Evolutionary conservation across 2,329 filamentous ascomycete genomes (phyloP).

Genomic region (Gliomastix tumulicola): DNA sequence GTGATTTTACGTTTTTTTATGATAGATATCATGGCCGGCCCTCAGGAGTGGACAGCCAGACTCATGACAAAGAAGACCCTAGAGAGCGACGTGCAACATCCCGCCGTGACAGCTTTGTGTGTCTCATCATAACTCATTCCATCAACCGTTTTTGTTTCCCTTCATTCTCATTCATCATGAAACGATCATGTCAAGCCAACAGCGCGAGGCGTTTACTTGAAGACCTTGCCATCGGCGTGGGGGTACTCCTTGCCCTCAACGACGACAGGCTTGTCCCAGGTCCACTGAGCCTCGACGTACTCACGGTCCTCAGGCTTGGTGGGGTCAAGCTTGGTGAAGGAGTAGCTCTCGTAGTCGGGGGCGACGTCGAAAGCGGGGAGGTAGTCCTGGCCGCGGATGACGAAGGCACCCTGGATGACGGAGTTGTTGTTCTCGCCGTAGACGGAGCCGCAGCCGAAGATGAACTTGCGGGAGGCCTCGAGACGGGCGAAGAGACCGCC

Average conservation of each 20-base stretch:
- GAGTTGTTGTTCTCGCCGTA: constrained; percentile 86
- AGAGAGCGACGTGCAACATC: constrained; percentile 2
- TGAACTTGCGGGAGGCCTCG: constrained; percentile 94
- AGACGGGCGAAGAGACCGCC: constrained; percentile 97
- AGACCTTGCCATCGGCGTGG: constrained; percentile 92
- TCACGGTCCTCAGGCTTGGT: constrained; percentile 76
- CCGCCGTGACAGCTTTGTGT: constrained; percentile 8
- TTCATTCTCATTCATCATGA: constrained; percentile 17
- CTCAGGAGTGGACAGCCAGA: no score
- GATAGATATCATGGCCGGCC: no score
- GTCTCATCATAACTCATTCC: constrained; percentile 9
- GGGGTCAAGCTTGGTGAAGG: constrained; percentile 93
- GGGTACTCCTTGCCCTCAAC: constrained; percentile 83
- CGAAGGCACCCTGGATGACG: constrained; percentile 85
- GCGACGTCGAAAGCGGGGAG: constrained; percentile 89
- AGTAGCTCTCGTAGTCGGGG: constrained; percentile 94
- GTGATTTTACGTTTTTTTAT: neutral
- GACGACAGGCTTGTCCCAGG: constrained; percentile 78
- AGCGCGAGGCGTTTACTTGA: constrained; percentile 66
- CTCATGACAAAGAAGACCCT: constrained; percentile 5
- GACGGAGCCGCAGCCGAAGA: constrained; percentile 87
- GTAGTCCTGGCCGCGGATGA: constrained; percentile 87
- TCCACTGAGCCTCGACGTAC: constrained; percentile 82
- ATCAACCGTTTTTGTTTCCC: constrained; percentile 5
- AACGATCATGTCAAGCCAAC: constrained; percentile 15